These are phyloP conservation scores for Solanum pennellii DNA, from an alignment of 257 asterid species.

Conservation along the genomic window DNA sequence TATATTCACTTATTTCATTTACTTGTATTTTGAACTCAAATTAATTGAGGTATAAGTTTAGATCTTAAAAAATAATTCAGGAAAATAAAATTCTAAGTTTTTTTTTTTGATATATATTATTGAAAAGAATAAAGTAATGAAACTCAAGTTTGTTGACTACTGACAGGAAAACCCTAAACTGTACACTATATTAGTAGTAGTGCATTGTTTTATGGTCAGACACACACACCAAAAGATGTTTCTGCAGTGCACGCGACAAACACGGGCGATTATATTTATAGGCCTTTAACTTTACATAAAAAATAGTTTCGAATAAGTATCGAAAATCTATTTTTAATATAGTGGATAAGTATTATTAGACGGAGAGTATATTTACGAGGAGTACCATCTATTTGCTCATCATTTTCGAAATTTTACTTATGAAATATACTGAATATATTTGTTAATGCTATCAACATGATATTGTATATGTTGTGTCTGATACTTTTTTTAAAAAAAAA, in stretches of 20 bases:
- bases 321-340: too few species aligned
- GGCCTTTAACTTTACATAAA: not conserved
- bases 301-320: too few species aligned
- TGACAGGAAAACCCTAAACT: not conserved
- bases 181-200: not conserved
- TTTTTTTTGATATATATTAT: too few species aligned
- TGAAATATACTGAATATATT: not conserved
- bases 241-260: conserved; percentile 48
- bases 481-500: too few species aligned
- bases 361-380: too few species aligned
- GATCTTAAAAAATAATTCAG: not conserved
- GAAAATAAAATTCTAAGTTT: too few species aligned
- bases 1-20: not conserved
- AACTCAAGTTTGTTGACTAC: not conserved
- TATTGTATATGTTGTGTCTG: not conserved
- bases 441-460: not conserved
- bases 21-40: too few species aligned
- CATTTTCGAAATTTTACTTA: not conserved
- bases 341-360: too few species aligned
- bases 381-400: not conserved
- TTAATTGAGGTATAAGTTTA: too few species aligned
- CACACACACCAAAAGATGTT: not conserved
- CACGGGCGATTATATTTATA: conserved; percentile 17
- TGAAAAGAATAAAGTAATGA: too few species aligned
- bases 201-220: not conserved